phyloP scores from a whole-genome alignment of 805 yeast genomes.

The Clavispora santaluciae region DNA sequence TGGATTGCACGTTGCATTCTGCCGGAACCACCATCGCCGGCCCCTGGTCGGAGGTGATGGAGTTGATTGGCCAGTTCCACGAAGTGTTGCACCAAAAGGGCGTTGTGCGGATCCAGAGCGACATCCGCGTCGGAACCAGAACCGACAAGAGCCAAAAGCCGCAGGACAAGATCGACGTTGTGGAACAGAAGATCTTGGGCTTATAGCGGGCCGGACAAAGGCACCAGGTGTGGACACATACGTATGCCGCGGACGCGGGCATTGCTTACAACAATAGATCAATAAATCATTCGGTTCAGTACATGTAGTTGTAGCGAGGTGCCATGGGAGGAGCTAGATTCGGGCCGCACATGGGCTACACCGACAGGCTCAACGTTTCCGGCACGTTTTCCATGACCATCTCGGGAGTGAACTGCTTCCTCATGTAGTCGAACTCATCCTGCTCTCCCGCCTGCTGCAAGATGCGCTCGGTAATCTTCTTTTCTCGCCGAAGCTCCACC shows the following conservation, averaged over 20 bases:
- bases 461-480: slow-evolving; percentile 1
- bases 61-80: slow-evolving; percentile 72
- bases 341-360: background rate
- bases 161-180: slow-evolving; percentile 65
- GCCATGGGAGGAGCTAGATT: no score
- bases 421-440: background rate
- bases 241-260: no score
- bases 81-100: slow-evolving; percentile 64
- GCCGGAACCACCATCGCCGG: slow-evolving; percentile 93
- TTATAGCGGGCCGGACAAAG: no score
- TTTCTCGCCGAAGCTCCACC: slow-evolving; percentile 2
- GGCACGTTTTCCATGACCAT: background rate
- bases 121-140: slow-evolving; percentile 83
- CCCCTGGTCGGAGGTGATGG: slow-evolving; percentile 87
- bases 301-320: background rate
- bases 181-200: slow-evolving; percentile 42
- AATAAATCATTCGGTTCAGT: background rate
- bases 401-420: background rate
- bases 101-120: slow-evolving; percentile 75
- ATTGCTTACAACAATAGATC: no score
- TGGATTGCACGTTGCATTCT: slow-evolving; percentile 72
- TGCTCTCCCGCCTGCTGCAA: background rate
- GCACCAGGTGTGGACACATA: no score
- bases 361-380: background rate
- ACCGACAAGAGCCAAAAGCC: slow-evolving; percentile 70